phyloP scores from a whole-genome alignment of 2,329 filamentous ascomycete species.

The Phialemonium atrogriseum region DNA sequence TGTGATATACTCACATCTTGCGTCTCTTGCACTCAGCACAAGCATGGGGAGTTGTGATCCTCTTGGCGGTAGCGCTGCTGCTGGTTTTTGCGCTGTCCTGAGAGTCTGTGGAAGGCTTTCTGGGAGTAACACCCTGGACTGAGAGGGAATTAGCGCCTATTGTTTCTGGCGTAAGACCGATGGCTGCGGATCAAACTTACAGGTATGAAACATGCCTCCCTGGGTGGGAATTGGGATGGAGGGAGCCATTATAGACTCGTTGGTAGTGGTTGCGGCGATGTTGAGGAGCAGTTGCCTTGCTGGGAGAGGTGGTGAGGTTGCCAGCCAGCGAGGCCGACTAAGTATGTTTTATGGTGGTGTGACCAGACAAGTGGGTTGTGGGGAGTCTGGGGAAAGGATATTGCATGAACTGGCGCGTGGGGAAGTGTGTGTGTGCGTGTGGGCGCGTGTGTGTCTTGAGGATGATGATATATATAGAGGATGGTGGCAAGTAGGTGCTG shows the following conservation, averaged over 20 bases:
- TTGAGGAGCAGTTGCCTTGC: conserved; percentile 17
- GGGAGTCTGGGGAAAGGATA: conserved; percentile 12
- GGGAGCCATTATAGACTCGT: conserved; percentile 29
- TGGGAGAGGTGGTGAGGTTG: conserved; percentile 10
- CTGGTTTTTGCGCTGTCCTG: conserved; percentile 30
- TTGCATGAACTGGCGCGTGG: conserved; percentile 6
- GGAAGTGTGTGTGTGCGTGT: conserved; percentile 3
- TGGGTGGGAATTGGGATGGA: conserved; percentile 38
- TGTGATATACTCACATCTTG: conserved; percentile 50
- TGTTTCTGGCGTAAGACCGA: not conserved
- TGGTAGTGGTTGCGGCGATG: conserved; percentile 10
- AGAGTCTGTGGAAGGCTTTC: conserved; percentile 37
- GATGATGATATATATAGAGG: conserved; percentile 14
- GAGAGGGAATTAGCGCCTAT: conserved; percentile 1
- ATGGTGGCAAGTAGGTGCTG: conserved; percentile 11
- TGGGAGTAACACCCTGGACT: conserved; percentile 42
- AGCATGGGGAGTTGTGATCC: conserved; percentile 52
- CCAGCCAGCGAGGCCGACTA: conserved; percentile 3
- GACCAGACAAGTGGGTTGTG: conserved; percentile 7
- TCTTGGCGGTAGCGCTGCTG: conserved; percentile 30
- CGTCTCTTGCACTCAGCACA: conserved; percentile 71
- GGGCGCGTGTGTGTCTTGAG: too few relatives aligned
- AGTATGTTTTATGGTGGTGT: conserved; percentile 5
- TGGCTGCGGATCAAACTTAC: too few relatives aligned
- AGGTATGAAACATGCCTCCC: conserved; percentile 45